Conservation (phyloP, 2,329 filamentous ascomycete species). For the Epicoccum sorghinum region DNA sequence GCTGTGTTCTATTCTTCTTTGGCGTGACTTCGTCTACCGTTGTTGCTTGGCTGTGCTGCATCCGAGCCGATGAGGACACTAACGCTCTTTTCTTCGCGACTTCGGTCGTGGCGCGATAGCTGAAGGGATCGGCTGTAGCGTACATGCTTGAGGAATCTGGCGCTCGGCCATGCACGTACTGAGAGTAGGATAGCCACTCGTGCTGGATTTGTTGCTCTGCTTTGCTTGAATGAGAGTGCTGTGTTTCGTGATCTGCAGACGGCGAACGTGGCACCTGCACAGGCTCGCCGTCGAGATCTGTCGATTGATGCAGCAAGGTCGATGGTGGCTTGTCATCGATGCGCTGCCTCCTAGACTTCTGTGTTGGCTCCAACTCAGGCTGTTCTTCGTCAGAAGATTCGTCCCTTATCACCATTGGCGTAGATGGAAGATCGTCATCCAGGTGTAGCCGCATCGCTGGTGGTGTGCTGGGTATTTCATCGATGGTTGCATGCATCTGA, state of each 20-base stretch:
- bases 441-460: conserved; percentile 10
- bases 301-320: conserved; percentile 11
- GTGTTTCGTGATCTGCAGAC: conserved; percentile 25
- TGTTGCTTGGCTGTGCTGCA: conserved; percentile 40
- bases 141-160: conserved; percentile 37
- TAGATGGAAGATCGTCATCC: conserved; percentile 30
- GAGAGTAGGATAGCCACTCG: conserved; percentile 42
- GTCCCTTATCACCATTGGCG: conserved; percentile 34
- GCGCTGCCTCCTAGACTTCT: conserved; percentile 8
- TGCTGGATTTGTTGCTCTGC: conserved; percentile 42
- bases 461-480: conserved; percentile 22
- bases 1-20: conserved; percentile 20
- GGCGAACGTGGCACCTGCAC: conserved; percentile 35
- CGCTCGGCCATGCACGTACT: conserved; percentile 28
- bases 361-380: conserved; percentile 4
- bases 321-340: conserved; percentile 2
- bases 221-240: conserved; percentile 39
- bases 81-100: background rate
- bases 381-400: conserved; percentile 30
- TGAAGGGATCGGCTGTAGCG: conserved; percentile 31
- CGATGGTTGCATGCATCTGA: background rate
- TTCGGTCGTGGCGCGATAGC: conserved; percentile 35
- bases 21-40: conserved; percentile 40
- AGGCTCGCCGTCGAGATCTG: conserved; percentile 26
- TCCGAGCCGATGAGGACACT: background rate